Conservation (phyloP, 345 rosid species). For the Mangifera indica region DNA sequence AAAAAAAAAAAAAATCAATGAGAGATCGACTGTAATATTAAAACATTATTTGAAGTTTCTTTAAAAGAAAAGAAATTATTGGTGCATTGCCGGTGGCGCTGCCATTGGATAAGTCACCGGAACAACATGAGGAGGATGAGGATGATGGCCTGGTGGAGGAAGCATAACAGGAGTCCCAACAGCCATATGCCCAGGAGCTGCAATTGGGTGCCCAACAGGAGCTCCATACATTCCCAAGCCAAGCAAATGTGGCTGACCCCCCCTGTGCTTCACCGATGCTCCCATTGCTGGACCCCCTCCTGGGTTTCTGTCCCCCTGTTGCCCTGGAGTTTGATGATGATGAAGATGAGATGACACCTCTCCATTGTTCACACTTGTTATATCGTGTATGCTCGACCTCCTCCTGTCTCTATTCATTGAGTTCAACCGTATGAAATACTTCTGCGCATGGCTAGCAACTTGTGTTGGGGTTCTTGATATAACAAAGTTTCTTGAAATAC, state of each 20-base stretch:
- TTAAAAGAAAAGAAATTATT: constrained; percentile 21
- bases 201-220: constrained; percentile 69
- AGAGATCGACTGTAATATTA: not conserved
- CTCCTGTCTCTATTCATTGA: constrained; percentile 86
- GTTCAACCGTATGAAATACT: constrained; percentile 79
- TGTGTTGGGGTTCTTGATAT: constrained; percentile 91
- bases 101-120: constrained; percentile 74
- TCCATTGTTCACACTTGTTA: constrained; percentile 63
- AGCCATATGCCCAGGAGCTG: constrained; percentile 65
- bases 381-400: constrained; percentile 91
- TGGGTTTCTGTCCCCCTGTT: constrained; percentile 41
- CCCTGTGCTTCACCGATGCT: constrained; percentile 41
- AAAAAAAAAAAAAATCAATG: not conserved
- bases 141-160: constrained; percentile 71
- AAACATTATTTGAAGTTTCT: not conserved
- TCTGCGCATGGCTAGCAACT: constrained; percentile 96
- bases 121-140: constrained; percentile 60
- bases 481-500: constrained; percentile 89
- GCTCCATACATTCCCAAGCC: constrained; percentile 74
- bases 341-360: constrained; percentile 29
- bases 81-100: constrained; percentile 62
- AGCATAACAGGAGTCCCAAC: constrained; percentile 95
- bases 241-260: constrained; percentile 48
- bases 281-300: constrained; percentile 29
- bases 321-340: constrained; percentile 59